These are phyloP conservation scores for Colletotrichum spaethianum DNA, from an alignment of 2,329 filamentous ascomycete species.

Conservation along the genomic window DNA sequence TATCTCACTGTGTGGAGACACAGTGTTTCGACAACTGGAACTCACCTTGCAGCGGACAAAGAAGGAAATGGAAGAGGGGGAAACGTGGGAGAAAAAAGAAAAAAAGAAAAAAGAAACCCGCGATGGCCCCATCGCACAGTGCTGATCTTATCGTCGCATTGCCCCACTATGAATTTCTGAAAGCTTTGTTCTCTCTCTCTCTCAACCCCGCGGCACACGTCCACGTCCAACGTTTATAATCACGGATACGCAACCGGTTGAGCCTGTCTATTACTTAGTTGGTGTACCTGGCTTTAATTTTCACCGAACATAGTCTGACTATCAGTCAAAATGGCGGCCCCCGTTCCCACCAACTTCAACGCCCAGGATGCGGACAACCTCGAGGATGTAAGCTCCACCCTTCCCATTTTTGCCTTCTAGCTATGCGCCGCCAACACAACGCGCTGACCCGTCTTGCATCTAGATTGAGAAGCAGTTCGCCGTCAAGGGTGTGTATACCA, in stretches of 20 bases:
- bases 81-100: not conserved
- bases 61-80: conserved; percentile 11
- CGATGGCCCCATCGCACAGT: conserved; percentile 17
- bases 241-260: not conserved
- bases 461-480: conserved; percentile 99
- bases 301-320: not conserved
- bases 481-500: conserved; percentile 79
- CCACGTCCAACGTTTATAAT: not conserved
- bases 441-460: conserved; percentile 16
- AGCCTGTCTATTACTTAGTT: not conserved
- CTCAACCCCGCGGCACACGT: conserved; percentile 3
- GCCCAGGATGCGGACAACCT: conserved; percentile 69
- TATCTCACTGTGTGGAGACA: conserved; percentile 5
- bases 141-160: conserved; percentile 13
- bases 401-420: conserved; percentile 1
- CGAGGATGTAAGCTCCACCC: conserved; percentile 64
- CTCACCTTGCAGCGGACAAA: not conserved
- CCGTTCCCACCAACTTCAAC: conserved; percentile 70
- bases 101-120: conserved; percentile 31
- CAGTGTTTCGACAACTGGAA: conserved; percentile 18
- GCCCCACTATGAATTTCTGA: conserved; percentile 28
- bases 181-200: conserved; percentile 12
- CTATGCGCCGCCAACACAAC: not conserved
- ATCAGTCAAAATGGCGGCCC: conserved; percentile 22
- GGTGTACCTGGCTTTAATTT: not conserved